A percentile compares a stretch with the other conserved stretches of the same genome.
Conservation (phyloP, 1,284 basidiomycete genomes). For the Pseudozyma sp. region DNA sequence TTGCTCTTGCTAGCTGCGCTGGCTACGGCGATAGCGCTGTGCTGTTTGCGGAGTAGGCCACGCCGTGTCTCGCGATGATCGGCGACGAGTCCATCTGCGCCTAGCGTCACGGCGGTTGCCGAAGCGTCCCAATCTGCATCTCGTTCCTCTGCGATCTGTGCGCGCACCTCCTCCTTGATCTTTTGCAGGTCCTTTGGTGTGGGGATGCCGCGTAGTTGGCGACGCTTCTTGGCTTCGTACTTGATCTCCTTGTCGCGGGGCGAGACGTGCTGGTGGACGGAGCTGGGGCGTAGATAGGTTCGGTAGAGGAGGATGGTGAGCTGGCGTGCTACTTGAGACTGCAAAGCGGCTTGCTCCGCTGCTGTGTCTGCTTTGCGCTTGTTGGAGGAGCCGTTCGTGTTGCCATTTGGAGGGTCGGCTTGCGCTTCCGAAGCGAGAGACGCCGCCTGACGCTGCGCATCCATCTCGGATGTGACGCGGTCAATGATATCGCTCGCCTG, state of each 20-base stretch:
- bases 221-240: constrained; percentile 55
- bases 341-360: constrained; percentile 12
- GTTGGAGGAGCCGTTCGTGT: constrained; percentile 21
- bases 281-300: constrained; percentile 60
- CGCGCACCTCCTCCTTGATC: constrained; percentile 59
- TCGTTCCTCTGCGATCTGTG: constrained; percentile 67
- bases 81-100: constrained; percentile 30
- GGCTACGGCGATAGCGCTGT: constrained; percentile 39
- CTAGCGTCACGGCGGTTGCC: constrained; percentile 18
- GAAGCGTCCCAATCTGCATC: constrained; percentile 59
- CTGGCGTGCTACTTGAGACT: constrained; percentile 21
- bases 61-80: constrained; percentile 42
- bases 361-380: constrained; percentile 42
- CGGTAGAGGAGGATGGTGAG: constrained; percentile 50
- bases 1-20: constrained; percentile 41
- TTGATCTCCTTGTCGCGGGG: constrained; percentile 65
- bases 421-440: constrained; percentile 7
- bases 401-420: constrained; percentile 11
- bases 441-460: constrained; percentile 14
- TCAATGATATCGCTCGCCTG: constrained; percentile 78
- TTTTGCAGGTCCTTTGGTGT: constrained; percentile 69
- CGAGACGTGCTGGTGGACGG: constrained; percentile 68
- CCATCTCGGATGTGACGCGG: constrained; percentile 69
- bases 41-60: constrained; percentile 48
- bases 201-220: constrained; percentile 66